Conservation (phyloP, 2,329 filamentous ascomycete genomes). For the Cryphonectria naterciae region DNA sequence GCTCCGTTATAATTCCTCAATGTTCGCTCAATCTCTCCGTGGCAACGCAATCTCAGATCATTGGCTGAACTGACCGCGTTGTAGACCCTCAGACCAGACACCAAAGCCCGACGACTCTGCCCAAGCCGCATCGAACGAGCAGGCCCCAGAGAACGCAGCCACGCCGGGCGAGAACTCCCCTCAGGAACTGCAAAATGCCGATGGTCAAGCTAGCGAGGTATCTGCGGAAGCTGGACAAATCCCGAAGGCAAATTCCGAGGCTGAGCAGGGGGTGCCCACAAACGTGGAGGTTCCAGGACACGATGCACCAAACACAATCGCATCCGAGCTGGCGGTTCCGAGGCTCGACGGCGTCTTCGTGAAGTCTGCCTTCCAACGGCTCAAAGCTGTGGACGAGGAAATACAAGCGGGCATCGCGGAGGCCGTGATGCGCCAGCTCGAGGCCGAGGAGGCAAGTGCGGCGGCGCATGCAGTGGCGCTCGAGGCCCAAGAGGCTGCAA, state of each 20-base stretch:
- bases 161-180: slow-evolving; percentile 2
- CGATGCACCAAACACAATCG: slow-evolving; percentile 5
- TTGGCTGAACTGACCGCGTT: background rate
- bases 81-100: slow-evolving; percentile 24
- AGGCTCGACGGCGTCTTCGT: slow-evolving; percentile 17
- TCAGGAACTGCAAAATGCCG: slow-evolving; percentile 10
- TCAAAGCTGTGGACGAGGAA: slow-evolving; percentile 25
- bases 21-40: slow-evolving; percentile 9
- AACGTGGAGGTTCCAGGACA: slow-evolving; percentile 6
- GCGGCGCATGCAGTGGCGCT: background rate
- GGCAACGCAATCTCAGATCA: background rate
- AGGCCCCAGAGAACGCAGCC: slow-evolving; percentile 7
- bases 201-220: slow-evolving; percentile 12
- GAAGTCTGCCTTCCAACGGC: slow-evolving; percentile 24
- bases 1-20: slow-evolving; percentile 27
- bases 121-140: slow-evolving; percentile 13
- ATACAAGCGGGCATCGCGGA: slow-evolving; percentile 35
- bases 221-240: slow-evolving; percentile 10
- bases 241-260: background rate
- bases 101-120: slow-evolving; percentile 15
- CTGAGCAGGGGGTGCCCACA: slow-evolving; percentile 8
- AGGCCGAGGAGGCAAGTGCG: slow-evolving; percentile 18
- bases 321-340: background rate
- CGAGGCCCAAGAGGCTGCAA: background rate
- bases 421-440: slow-evolving; percentile 30